Evolutionary conservation across 768 basidiomycete genomes (phyloP), one percentile per base, ranked within the genome.

Genomic region (Macrolepiota fuliginosa): DNA sequence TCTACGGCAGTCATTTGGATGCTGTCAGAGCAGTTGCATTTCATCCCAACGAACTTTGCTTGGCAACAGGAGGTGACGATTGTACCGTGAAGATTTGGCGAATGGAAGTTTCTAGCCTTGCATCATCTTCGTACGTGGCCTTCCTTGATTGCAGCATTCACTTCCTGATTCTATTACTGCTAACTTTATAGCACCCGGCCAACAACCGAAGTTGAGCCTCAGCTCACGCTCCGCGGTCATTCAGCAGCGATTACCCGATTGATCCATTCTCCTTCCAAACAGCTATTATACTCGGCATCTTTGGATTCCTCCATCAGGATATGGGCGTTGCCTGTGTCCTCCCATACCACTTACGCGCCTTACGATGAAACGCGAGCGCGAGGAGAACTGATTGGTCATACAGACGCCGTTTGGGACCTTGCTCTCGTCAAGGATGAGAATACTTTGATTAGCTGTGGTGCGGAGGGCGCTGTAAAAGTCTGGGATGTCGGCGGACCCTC

Each of bases 61-160:
- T 98, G 57, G 95, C 91, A n/a, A 94, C 91, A 50, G 97, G 90
- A 24, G 93, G 95, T 29, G 96, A 98, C 71, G 97, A 99, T 71
- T 92, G 86, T 71, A 95, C 94, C 6, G 88, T 98, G 58, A 99
- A 99, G 74, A 84, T 98, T 56, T 99, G 97, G 97, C 83, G 92
- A 60, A 84, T 94, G 77, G 92, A 96, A 65, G 83, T 90, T 15
- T 77, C 86, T 42, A 81, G 84, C 66, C 77, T 95, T 62, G 82
- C 92, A 32, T 89, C 90, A 46, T 86, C 87, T 59, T 83, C 83
- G 93, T 95, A 77, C 71, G 92, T 85, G 46, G 56, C 62, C 29
- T 36, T 45, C 42, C n/a, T 45, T 45, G 42, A 45, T 45, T 45
- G 56, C 39, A 63, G 52, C 56, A 29, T 36, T 22, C 37, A 22